Base-by-base conservation (phyloP, 169 alveolate genomes). In the Plasmodium adleri region DNA sequence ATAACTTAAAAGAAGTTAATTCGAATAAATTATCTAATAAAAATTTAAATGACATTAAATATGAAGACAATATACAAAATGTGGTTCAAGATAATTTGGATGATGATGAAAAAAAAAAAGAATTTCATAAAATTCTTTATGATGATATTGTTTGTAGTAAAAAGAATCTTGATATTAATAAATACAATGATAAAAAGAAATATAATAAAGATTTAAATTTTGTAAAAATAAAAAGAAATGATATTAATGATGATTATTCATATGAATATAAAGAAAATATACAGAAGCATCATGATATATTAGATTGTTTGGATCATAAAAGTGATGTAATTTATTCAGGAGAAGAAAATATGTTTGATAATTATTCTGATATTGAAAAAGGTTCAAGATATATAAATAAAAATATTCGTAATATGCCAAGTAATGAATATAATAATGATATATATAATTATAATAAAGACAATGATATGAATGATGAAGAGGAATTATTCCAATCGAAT, bases 401-500 rank as follows among this genome's bases (percentile, higher is more conserved):
- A 22, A 56, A 32, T 2, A 45, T 20, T 28, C 7, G 10, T 1
- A 39, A 20, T 32, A n/a, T 28, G 5, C 47, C 47, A 39, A 20
- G 3, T 49, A 59, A 22, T 8, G 50, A 49, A 71, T 59, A 47
- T 22, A 56, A 54, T 47, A 47, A 73, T 5, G 24, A 56, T 56
- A 58, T 8, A 60, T 24, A 17, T 63, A 78, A 59, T 78, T 64
- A 54, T 64, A 26, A 64, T 4, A 56, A 9, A 13, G 22, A 56
- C 7, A 6, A 15, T 56, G 28, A 10, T 56, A 56, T 15, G 22
- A 43, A 17, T 45, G 58, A 24, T 32, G 56, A 78, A 7, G 74
- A 64, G 22, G 28, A 15, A 64, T 20, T 78, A 64, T 64, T 66
- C 12, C 71, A 86, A 52, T 71, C 74, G 13, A 86, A 52, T 39